phyloP scores from a whole-genome alignment of 495 filamentous ascomycete species.

The Penicilliopsis zonata region DNA sequence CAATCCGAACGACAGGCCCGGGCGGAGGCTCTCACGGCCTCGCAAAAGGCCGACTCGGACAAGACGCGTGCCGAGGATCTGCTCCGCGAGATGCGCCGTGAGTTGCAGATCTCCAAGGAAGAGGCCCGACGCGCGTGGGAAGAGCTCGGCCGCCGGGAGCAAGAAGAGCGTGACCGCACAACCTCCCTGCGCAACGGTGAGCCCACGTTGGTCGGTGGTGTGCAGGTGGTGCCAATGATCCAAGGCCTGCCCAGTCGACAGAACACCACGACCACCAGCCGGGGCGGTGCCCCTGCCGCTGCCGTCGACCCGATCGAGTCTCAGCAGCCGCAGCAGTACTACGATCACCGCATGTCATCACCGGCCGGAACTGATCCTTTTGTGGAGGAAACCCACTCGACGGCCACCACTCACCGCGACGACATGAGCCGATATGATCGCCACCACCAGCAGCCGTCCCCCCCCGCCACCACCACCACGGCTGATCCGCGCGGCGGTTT shows the following conservation, averaged over 20 bases:
- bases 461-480: conserved; percentile 14
- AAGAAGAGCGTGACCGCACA: conserved; percentile 90
- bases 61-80: conserved; percentile 59
- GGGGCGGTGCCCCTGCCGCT: conserved; percentile 15
- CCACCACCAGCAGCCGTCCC: neutral
- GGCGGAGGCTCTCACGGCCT: conserved; percentile 49
- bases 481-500: conserved; percentile 14
- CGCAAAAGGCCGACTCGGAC: conserved; percentile 52
- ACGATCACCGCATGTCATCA: conserved; percentile 31
- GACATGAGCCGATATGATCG: conserved; percentile 7
- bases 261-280: conserved; percentile 29
- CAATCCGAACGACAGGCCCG: conserved; percentile 58
- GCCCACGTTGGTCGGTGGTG: conserved; percentile 79
- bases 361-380: conserved; percentile 52
- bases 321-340: conserved; percentile 25
- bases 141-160: conserved; percentile 85
- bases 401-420: neutral
- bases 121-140: conserved; percentile 96
- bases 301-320: conserved; percentile 9
- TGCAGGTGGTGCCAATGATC: conserved; percentile 94
- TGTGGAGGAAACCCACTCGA: conserved; percentile 20
- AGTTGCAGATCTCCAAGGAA: conserved; percentile 89
- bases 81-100: conserved; percentile 74
- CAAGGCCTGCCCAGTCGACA: conserved; percentile 60
- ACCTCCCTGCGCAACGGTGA: conserved; percentile 74